Evolutionary conservation across 176 grass and related monocot genomes (phyloP), one percentile per base, ranked within the genome.

Genomic region (Juncus inflexus): DNA sequence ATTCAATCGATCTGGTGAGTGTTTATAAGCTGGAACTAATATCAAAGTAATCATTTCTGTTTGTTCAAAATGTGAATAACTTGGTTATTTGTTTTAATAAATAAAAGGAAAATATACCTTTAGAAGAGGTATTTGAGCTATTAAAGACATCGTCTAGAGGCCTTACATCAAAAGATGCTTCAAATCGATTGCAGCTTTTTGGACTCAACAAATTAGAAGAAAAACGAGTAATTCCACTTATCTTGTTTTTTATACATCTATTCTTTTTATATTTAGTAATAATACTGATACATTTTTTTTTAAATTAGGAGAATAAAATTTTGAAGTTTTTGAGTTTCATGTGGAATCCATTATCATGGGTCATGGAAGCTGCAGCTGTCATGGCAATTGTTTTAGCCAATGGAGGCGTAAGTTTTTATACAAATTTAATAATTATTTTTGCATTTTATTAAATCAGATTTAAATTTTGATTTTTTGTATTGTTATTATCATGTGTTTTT

Each of bases 341-440:
- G 90, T 95, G 90, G 90, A 95, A 95, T 13, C 90, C 90, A n/a
- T 69, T 89, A 76, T 89, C 90, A 3, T 95, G 82, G 82, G 90
- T 95, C 50, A 95, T 86, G 85, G 85, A 95, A 79, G 90, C 85
- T 52, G 90, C 85, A 58, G 90, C 85, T 2, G 8, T 89, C 6
- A 83, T 89, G 90, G 85, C 90, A 58, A 36, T 95, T 40, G 62
- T 80, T 35, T 47, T 95, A 7, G 85, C 85, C 39, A 95, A 95
- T 66, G 90, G 90, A 9, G 82, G 85, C 64, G 90, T 95, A 80
- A 86, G 85, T 76, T 7, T 67, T 39, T 16, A 2, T 54, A 15
- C 3, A 56, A 77, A 55, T 2, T 3, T 42, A 59, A 13, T 7
- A 50, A 19, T 40, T 49, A 19, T 60, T 14, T 36, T 16, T 60